Percentiles rank a stretch among this genome's conserved stretches.
These are phyloP conservation scores for Talaromyces liani DNA, from an alignment of 495 filamentous ascomycete species.

Conservation along the genomic window DNA sequence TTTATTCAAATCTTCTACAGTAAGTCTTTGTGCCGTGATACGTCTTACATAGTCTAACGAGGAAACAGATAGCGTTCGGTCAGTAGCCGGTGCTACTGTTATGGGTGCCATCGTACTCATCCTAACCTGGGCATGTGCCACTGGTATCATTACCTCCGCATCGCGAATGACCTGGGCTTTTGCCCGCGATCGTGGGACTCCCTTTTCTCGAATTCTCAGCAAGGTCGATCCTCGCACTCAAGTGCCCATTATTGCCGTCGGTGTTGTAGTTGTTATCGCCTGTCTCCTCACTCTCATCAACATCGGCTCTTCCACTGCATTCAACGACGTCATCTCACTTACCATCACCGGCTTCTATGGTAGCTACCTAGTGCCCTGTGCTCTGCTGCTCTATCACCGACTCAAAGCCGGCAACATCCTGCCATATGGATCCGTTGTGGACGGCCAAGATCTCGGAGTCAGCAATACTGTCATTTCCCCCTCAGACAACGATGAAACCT, in stretches of 20 bases:
- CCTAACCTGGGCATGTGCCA: slow-evolving; percentile 23
- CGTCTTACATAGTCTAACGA: neutral
- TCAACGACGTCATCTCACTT: slow-evolving; percentile 41
- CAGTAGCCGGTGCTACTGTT: slow-evolving; percentile 15
- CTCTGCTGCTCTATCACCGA: slow-evolving; percentile 32
- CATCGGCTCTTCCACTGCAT: slow-evolving; percentile 39
- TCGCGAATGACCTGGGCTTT: slow-evolving; percentile 50
- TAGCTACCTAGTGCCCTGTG: slow-evolving; percentile 34
- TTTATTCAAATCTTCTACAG: slow-evolving; percentile 40
- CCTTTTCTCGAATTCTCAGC: slow-evolving; percentile 30
- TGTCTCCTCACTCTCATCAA: slow-evolving; percentile 41
- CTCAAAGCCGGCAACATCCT: slow-evolving; percentile 17
- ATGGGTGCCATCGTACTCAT: slow-evolving; percentile 27
- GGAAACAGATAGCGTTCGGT: slow-evolving; percentile 9
- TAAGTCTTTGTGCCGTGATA: neutral
- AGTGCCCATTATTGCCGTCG: slow-evolving; percentile 40
- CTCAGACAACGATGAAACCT: neutral
- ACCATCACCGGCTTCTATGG: slow-evolving; percentile 31
- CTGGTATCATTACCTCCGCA: slow-evolving; percentile 34
- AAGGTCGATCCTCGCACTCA: slow-evolving; percentile 32
- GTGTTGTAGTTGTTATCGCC: slow-evolving; percentile 26
- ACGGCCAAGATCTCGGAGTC: slow-evolving; percentile 8
- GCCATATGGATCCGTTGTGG: slow-evolving; percentile 21
- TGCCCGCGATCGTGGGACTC: slow-evolving; percentile 40
- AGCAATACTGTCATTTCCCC: neutral